These are phyloP conservation scores for Carallia brachiata DNA, from an alignment of 345 rosid species.

Conservation along the genomic window DNA sequence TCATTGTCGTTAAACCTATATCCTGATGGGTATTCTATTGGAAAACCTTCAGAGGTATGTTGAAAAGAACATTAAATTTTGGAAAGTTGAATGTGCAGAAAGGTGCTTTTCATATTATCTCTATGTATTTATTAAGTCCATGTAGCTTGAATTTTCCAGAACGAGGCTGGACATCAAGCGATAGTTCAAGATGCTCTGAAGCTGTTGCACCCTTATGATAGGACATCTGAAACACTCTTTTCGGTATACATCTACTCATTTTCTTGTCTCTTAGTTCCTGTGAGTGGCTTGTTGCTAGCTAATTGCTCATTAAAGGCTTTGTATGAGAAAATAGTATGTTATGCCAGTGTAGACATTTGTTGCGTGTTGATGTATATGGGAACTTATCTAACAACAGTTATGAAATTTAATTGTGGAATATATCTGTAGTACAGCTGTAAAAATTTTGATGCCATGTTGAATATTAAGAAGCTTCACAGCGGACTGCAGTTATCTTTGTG, in stretches of 20 bases:
- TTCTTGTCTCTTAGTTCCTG: conserved; percentile 6
- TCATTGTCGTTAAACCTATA: conserved; percentile 74
- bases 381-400: background rate
- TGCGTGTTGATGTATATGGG: background rate
- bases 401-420: too few species aligned
- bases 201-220: conserved; percentile 75
- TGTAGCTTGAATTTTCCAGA: conserved; percentile 32
- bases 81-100: background rate
- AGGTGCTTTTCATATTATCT: conserved; percentile 1
- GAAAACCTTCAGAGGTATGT: conserved; percentile 77
- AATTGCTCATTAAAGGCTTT: background rate
- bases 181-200: conserved; percentile 59
- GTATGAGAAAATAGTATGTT: conserved; percentile 8
- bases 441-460: too few species aligned
- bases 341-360: background rate
- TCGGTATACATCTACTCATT: conserved; percentile 46
- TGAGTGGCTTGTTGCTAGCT: too few species aligned
- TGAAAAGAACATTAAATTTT: conserved; percentile 13
- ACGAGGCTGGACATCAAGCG: conserved; percentile 42
- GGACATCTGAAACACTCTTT: conserved; percentile 79
- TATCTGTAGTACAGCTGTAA: too few species aligned
- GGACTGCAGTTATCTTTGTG: background rate
- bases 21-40: conserved; percentile 70
- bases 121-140: conserved; percentile 13
- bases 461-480: too few species aligned